phyloP scores from a whole-genome alignment of 768 basidiomycete genomes.

The Auriscalpium vulgare region DNA sequence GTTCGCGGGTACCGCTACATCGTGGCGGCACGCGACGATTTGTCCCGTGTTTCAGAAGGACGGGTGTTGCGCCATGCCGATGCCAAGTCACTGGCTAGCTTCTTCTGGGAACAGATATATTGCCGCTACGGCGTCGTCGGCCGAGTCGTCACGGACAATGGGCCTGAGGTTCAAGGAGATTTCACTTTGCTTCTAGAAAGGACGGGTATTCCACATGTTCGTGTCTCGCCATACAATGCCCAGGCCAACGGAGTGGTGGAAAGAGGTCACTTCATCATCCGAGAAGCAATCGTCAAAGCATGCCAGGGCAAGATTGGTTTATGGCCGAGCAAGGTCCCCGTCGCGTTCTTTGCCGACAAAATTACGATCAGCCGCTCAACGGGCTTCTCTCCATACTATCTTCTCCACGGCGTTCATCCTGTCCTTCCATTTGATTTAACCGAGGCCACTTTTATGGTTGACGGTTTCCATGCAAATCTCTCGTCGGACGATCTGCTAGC shows the following conservation, averaged over 20 bases:
- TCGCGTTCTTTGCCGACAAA: conserved; percentile 20
- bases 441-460: conserved; percentile 25
- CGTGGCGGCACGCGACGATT: conserved; percentile 19
- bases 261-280: conserved; percentile 22
- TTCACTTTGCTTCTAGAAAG: conserved; percentile 5
- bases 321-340: conserved; percentile 20
- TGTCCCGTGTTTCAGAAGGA: conserved; percentile 23
- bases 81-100: conserved; percentile 17
- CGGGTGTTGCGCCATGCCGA: conserved; percentile 14
- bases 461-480: conserved; percentile 12
- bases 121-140: conserved; percentile 23
- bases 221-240: conserved; percentile 28
- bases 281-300: conserved; percentile 25
- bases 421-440: conserved; percentile 25
- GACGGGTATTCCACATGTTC: conserved; percentile 18
- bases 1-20: not conserved
- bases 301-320: conserved; percentile 11
- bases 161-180: conserved; percentile 17
- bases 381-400: conserved; percentile 17
- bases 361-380: conserved; percentile 17
- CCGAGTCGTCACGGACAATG: conserved; percentile 25
- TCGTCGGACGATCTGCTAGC: conserved; percentile 18
- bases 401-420: conserved; percentile 23
- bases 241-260: conserved; percentile 31
- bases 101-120: conserved; percentile 26